phyloP scores from a whole-genome alignment of 345 rosid genomes.

The Diplotaxis tenuifolia region DNA sequence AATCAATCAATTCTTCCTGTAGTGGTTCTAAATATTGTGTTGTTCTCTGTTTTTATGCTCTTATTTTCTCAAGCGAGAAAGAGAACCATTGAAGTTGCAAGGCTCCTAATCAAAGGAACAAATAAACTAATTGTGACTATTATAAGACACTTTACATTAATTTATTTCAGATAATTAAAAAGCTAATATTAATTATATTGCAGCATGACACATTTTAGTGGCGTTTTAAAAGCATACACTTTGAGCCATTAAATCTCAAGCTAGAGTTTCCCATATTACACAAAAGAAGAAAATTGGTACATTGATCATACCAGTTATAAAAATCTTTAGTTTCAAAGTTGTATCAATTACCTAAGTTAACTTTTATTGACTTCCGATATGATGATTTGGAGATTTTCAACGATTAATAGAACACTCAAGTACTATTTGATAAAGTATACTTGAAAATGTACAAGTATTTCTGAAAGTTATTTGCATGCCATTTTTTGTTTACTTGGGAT shows the following conservation, averaged over 20 bases:
- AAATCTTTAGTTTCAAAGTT: conserved; percentile 11
- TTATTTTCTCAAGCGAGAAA: background rate
- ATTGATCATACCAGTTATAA: conserved; percentile 17
- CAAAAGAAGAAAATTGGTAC: conserved; percentile 27
- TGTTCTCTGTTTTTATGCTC: background rate
- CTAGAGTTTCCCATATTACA: conserved; percentile 30
- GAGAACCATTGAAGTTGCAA: conserved; percentile 18
- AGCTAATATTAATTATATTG: conserved; percentile 14
- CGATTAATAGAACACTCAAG: background rate
- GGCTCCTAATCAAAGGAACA: background rate
- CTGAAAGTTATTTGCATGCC: background rate
- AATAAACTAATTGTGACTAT: background rate
- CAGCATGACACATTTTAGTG: conserved; percentile 27
- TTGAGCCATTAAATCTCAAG: conserved; percentile 29
- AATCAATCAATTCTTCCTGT: background rate
- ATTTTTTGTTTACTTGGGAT: background rate
- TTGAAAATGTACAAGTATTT: background rate
- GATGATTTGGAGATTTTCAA: background rate
- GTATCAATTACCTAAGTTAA: background rate
- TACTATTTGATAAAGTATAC: background rate
- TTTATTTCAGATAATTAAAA: conserved; percentile 14
- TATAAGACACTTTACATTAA: background rate
- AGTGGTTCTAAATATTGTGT: background rate
- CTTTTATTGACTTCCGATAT: conserved; percentile 10
- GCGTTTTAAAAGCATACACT: conserved; percentile 30